phyloP scores from a whole-genome alignment of 2,329 filamentous ascomycete genomes.

The Fusarium sp. region DNA sequence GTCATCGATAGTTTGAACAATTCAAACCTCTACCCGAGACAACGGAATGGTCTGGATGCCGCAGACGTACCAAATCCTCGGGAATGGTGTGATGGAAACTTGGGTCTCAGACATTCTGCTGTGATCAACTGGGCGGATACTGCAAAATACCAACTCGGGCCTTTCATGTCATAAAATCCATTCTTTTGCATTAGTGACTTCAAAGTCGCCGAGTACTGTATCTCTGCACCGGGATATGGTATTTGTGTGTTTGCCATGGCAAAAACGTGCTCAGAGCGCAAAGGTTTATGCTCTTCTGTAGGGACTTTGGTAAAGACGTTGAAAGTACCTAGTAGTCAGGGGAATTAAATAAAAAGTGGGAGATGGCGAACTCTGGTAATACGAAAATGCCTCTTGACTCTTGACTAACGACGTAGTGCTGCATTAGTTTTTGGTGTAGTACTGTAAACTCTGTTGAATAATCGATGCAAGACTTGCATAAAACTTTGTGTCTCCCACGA shows the following conservation, averaged over 20 bases:
- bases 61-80: not conserved
- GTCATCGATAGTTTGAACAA: not conserved
- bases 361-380: constrained; percentile 7
- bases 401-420: not conserved
- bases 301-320: not conserved
- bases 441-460: not conserved
- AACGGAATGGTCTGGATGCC: not conserved
- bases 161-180: not conserved
- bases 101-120: not conserved
- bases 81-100: not conserved
- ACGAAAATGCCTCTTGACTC: constrained; percentile 1
- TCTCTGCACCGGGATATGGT: not conserved
- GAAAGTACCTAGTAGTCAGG: constrained; percentile 13
- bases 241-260: not conserved
- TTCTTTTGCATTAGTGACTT: constrained; percentile 9
- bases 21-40: not conserved
- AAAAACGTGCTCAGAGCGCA: not conserved
- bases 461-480: not conserved
- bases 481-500: not conserved
- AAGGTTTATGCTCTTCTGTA: not conserved
- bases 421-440: not conserved
- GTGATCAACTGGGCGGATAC: not conserved
- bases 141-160: not conserved
- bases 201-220: not conserved
- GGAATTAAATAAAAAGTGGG: not conserved